Evolutionary conservation across 1,139 yeast genomes (phyloP).

Genomic region (Eremothecium cymbalariae): DNA sequence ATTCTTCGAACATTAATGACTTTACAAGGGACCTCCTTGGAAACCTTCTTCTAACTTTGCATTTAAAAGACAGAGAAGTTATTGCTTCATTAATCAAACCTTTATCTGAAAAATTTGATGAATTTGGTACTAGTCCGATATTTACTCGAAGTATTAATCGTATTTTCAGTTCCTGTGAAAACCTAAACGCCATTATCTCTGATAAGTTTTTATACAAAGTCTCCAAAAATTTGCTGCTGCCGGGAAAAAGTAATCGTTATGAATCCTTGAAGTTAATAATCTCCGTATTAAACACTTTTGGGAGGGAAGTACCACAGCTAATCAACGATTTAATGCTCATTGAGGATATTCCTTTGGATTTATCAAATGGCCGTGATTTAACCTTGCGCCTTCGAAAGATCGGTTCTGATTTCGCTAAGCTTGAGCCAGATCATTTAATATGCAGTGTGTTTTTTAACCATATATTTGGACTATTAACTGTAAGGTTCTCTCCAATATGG

Average conservation of each 20-base stretch:
- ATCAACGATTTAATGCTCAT: slow-evolving; percentile 43
- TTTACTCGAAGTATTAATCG: no score
- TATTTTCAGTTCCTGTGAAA: no score
- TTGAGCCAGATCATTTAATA: slow-evolving; percentile 31
- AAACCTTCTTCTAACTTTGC: slow-evolving; percentile 12
- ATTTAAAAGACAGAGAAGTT: slow-evolving; percentile 7
- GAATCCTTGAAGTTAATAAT: slow-evolving; percentile 39
- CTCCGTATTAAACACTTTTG: slow-evolving; percentile 29
- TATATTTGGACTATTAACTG: slow-evolving; percentile 65
- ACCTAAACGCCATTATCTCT: no score
- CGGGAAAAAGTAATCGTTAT: slow-evolving; percentile 43
- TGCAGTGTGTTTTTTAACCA: slow-evolving; percentile 45
- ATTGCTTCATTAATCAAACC: no score
- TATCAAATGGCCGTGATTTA: slow-evolving; percentile 69
- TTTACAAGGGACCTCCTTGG: slow-evolving; percentile 27
- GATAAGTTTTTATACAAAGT: slow-evolving; percentile 7
- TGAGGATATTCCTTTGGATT: slow-evolving; percentile 64
- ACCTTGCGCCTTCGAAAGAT: slow-evolving; percentile 60
- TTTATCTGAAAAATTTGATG: no score
- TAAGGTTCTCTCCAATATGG: slow-evolving; percentile 82
- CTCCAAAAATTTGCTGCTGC: slow-evolving; percentile 37
- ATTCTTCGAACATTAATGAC: slow-evolving; percentile 11
- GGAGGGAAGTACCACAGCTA: slow-evolving; percentile 33
- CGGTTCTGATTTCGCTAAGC: slow-evolving; percentile 41
- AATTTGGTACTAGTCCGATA: no score